Evolutionary conservation across 371 early-diverging fungal species (phyloP), one percentile per base, ranked within the genome.

Genomic region (Parasitella parasitica): DNA sequence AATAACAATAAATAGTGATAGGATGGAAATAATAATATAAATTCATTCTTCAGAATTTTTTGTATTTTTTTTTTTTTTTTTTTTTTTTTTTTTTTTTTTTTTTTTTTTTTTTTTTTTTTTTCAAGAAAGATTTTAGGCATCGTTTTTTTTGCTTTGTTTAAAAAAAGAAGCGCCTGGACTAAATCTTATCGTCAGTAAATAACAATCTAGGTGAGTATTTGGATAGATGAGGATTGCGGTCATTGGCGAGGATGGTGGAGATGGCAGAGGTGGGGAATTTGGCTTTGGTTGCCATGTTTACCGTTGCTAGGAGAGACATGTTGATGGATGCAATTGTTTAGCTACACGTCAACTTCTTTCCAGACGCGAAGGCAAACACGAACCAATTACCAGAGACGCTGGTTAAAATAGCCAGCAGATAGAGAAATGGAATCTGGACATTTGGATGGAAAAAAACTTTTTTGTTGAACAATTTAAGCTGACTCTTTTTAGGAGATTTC

Each of bases 291-390:
- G n/a, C 51, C 51, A n/a, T 30, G 51, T 27, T 5, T 28, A 27
- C 51, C 6, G n/a, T 28, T 16, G 39, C 22, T 34, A n/a, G 53
- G 34, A 34, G 20, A 53, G 53, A 11, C 28, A 28, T 30, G 51
- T 27, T 22, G 4, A n/a, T 49, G 5, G 41, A 13, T 32, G 30
- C 35, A 32, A 36, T 54, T 54, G 27, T 57, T 57, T 34, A 35
- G 34, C 57, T 22, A 57, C 60, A 52, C 60, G 60, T 60, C 60
- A 60, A 60, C n/a, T 60, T 37, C 37, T 52, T 60, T 41, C 46
- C 46, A 30, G 39, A 60, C 60, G 60, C 60, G 60, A 59, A 35
- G 35, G 36, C 18, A 51, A 60, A 60, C 60, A 60, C 60, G 60
- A 51, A 60, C 60, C 60, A 60, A 60, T 60, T 15, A 58, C 32